These are phyloP conservation scores for Russula sp. DNA, from an alignment of 768 basidiomycete species.

Conservation along the genomic window DNA sequence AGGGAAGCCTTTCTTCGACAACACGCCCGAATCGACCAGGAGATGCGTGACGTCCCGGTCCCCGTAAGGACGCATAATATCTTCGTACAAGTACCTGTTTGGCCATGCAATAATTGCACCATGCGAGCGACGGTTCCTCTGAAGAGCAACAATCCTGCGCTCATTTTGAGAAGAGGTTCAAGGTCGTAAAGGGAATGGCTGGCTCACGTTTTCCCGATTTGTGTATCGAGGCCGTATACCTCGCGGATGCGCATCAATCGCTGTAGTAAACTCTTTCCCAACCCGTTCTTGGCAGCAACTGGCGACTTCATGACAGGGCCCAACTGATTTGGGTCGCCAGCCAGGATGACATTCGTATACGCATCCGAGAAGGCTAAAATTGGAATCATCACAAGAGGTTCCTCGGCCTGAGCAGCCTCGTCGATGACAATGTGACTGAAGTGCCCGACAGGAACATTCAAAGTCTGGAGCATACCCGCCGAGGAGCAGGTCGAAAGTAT, in stretches of 20 bases:
- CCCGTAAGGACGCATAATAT: slow-evolving; percentile 37
- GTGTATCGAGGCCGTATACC: slow-evolving; percentile 34
- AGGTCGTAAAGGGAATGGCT: neutral
- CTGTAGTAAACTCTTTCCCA: slow-evolving; percentile 39
- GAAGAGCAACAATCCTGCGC: slow-evolving; percentile 26
- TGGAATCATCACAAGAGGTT: slow-evolving; percentile 55
- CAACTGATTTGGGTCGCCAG: slow-evolving; percentile 42
- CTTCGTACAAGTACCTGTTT: slow-evolving; percentile 46
- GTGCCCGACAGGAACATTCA: slow-evolving; percentile 52
- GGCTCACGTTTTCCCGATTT: slow-evolving; percentile 38
- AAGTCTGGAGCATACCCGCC: slow-evolving; percentile 46
- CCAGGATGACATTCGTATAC: slow-evolving; percentile 39
- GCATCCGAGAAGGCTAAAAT: slow-evolving; percentile 37
- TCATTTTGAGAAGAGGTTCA: slow-evolving; percentile 4
- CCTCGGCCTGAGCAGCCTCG: slow-evolving; percentile 62
- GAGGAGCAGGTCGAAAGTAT: slow-evolving; percentile 59
- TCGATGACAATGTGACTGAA: slow-evolving; percentile 62
- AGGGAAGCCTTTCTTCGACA: slow-evolving; percentile 34
- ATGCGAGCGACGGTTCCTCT: slow-evolving; percentile 30
- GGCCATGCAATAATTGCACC: slow-evolving; percentile 52
- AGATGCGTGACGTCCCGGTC: slow-evolving; percentile 33
- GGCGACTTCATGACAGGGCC: slow-evolving; percentile 40
- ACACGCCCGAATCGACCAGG: slow-evolving; percentile 34
- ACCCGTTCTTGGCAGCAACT: slow-evolving; percentile 33
- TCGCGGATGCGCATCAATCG: slow-evolving; percentile 37